Evolutionary conservation across 495 filamentous ascomycete species (phyloP).

Genomic region (Hypoxylon trugodes): DNA sequence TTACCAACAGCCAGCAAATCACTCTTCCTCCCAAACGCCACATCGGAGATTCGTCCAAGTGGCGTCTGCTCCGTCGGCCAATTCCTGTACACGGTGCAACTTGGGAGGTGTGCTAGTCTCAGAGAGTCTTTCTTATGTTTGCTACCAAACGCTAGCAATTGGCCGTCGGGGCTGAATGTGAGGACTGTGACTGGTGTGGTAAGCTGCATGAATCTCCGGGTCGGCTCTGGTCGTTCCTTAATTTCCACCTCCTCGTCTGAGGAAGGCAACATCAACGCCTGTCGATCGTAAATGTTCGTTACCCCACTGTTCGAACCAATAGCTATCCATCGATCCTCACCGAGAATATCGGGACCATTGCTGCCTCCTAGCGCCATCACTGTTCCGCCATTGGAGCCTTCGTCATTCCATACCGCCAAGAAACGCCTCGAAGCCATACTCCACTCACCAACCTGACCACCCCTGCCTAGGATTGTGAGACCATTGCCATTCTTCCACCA

Average conservation of each 20-base stretch:
- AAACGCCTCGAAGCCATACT: constrained; percentile 69
- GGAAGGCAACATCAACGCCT: constrained; percentile 60
- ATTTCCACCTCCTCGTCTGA: constrained; percentile 59
- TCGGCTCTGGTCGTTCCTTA: constrained; percentile 72
- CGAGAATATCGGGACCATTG: constrained; percentile 64
- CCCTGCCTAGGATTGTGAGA: constrained; percentile 79
- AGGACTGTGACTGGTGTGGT: constrained; percentile 81
- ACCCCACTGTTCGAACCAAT: constrained; percentile 86
- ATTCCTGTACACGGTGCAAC: constrained; percentile 92
- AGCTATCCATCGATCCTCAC: constrained; percentile 88
- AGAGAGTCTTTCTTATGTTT: constrained; percentile 87
- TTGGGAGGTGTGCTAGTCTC: constrained; percentile 87
- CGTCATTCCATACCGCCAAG: constrained; percentile 85
- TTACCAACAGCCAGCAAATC: constrained; percentile 84
- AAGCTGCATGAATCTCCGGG: constrained; percentile 79
- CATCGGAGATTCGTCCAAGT: constrained; percentile 80
- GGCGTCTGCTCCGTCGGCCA: constrained; percentile 95
- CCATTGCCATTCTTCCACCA: constrained; percentile 89
- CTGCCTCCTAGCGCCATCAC: constrained; percentile 78
- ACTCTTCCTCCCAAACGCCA: constrained; percentile 76
- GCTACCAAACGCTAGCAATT: constrained; percentile 85
- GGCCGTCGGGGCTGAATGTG: constrained; percentile 85
- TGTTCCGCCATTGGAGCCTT: constrained; percentile 87
- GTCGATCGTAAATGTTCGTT: constrained; percentile 91
- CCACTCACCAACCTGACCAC: constrained; percentile 94